Evolutionary conservation across 176 grass and related monocot species (phyloP), one percentile per base, ranked within the genome.

Genomic region (Luzula sylvatica): DNA sequence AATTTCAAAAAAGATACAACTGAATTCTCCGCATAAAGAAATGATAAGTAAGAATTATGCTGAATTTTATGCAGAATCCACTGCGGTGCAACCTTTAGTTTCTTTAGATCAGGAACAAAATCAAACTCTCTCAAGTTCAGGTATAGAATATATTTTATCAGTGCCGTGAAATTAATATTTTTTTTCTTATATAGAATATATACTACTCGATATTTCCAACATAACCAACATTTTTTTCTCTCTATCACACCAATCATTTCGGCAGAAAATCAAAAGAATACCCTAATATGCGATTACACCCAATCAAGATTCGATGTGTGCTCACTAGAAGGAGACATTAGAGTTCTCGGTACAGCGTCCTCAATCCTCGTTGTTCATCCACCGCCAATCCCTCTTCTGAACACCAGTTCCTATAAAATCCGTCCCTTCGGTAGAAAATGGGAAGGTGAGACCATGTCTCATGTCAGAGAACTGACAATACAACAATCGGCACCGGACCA

Each of bases 341-440:
- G 70, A 44, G 77, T 95, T 35, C 76, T 80, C 20, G 48, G 68
- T 0, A 88, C 72, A 19, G 50, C 70, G 6, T 76, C 66, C 42
- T 80, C 55, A 1, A 61, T 95, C 21, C 69, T 95, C 50, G 77
- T 78, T 42, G 70, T 95, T 58, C 74, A 83, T 28, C 42, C 77
- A 42, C 17, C 58, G 1, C 53, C 48, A 25, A 66, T 65, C 23
- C 14, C 60, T 44, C 76, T 83, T 32, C 19, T 52, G 0, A 12
- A 49, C 3, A 49, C 15, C 3, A 49, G n/a, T 30, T 5, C 40
- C 17, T 82, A 74, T 77, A 81, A 79, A 65, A 70, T 89, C 35
- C 83, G 75, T 47, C 84, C 90, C 27, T 96, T 88, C 63, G 71
- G 80, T n/a, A 76, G 90, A 35, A 96, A 96, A 65, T 75, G 85